phyloP scores from a whole-genome alignment of 2,329 filamentous ascomycete species.

The Neonectria coccinea region DNA sequence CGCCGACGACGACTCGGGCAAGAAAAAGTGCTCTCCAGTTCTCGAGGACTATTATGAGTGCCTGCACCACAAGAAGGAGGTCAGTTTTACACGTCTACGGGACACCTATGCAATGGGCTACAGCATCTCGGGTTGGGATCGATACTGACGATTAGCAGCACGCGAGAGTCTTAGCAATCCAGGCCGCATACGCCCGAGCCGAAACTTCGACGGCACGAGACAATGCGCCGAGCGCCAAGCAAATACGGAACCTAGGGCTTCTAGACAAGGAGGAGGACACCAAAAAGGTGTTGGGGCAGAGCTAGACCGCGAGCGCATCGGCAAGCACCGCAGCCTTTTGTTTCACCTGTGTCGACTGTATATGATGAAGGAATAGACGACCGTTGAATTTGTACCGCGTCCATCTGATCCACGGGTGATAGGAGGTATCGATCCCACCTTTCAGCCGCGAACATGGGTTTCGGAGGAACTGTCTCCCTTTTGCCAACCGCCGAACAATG shows the following conservation, averaged over 20 bases:
- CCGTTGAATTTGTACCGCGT: constrained; percentile 26
- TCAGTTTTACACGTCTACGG: constrained; percentile 56
- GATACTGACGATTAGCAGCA: constrained; percentile 64
- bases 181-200: constrained; percentile 86
- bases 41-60: constrained; percentile 99
- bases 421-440: too few relatives aligned
- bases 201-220: constrained; percentile 81
- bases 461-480: not conserved
- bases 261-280: constrained; percentile 86
- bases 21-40: constrained; percentile 85
- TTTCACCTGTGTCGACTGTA: constrained; percentile 31
- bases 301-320: constrained; percentile 34
- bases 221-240: constrained; percentile 82
- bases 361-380: constrained; percentile 41
- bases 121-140: not conserved
- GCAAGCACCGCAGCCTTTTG: constrained; percentile 5
- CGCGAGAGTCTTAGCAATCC: constrained; percentile 80
- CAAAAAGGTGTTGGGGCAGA: constrained; percentile 65
- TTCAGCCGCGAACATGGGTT: not conserved
- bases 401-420: not conserved
- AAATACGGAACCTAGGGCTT: constrained; percentile 89
- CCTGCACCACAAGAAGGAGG: constrained; percentile 99
- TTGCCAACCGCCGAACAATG: not conserved
- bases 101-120: constrained; percentile 3
- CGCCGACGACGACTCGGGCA: constrained; percentile 81